A percentile compares a stretch with the other conserved stretches of the same genome.
These are phyloP conservation scores for Cyanodermella asteris DNA, from an alignment of 2,329 filamentous ascomycete species.

Conservation along the genomic window DNA sequence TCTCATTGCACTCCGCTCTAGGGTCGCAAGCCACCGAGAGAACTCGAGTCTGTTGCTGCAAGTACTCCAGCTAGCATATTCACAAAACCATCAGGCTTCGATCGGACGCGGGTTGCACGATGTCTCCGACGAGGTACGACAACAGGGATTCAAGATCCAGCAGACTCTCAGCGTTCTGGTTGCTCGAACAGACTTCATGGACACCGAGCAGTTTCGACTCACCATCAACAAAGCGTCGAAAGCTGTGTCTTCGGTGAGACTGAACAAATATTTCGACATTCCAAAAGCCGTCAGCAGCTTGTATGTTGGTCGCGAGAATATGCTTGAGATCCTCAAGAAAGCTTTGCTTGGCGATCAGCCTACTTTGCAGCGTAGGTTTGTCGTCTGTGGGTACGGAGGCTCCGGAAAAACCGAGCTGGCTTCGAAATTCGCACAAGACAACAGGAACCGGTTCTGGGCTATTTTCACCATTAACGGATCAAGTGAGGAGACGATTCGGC, in stretches of 20 bases:
- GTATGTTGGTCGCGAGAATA: slow-evolving; percentile 6
- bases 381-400: slow-evolving; percentile 5
- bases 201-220: too few species aligned
- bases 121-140: too few species aligned
- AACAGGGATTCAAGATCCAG: too few species aligned
- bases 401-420: slow-evolving; percentile 7
- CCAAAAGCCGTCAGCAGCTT: slow-evolving; percentile 6
- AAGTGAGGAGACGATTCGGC: slow-evolving; percentile 3
- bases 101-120: too few species aligned
- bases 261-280: slow-evolving; percentile 6
- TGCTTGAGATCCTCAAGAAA: background rate
- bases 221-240: too few species aligned
- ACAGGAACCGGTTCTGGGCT: slow-evolving; percentile 7
- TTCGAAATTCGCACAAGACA: slow-evolving; percentile 5
- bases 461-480: slow-evolving; percentile 8
- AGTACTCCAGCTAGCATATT: too few species aligned
- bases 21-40: too few species aligned
- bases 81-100: too few species aligned
- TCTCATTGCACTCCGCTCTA: slow-evolving; percentile 1
- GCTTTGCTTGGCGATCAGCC: slow-evolving; percentile 1
- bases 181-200: too few species aligned
- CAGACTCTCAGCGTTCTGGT: too few species aligned
- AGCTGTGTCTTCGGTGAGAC: too few species aligned
- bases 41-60: too few species aligned
- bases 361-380: slow-evolving; percentile 1